Evolutionary conservation across 768 basidiomycete species (phyloP), one percentile per base, ranked within the genome.

Genomic region (Scleroderma bovista): DNA sequence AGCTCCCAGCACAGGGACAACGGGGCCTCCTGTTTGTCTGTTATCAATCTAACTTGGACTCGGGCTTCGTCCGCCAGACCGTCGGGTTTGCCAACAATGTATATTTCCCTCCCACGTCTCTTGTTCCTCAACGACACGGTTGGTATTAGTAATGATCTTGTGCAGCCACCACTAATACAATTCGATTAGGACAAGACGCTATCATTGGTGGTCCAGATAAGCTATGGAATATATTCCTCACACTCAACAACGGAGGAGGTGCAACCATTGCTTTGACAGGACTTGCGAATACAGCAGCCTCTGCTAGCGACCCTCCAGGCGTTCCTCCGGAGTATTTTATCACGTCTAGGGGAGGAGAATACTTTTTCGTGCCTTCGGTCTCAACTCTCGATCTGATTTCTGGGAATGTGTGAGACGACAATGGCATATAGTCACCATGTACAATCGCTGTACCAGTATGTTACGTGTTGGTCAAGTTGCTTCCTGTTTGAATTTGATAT

Each of bases 351-450:
- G 75, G 78, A 36, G 76, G 78, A 48, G 78, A 76, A 55, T 78
- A 78, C 57, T 79, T 78, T 61, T 79, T 78, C 61, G 63, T 71
- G 4, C 79, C 78, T 1, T 75, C 75, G 19, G 60, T 78, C 47
- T 71, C 71, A 31, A 73, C 70, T 9, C 63, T 80, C 60, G 72
- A 68, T 61, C 64, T 66, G 13, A 69, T 52, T 36, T 26, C 46
- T 3, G 41, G 31, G 11, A 31, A 29, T 22, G 17, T 26, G 6
- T 36, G 32, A 32, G 39, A 22, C 12, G 19, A 7, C 19, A 22
- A 11, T 6, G 17, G 39, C n/a, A n/a, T n/a, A 3, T 36, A 36
- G 26, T 29, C 4, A 29, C 26, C 4, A 29, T 29, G 26, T 29
- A 29, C 26, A 29, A 29, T 29, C 4, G 26, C 9, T 29, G 26